Conservation (phyloP, 257 asterid species). For the Jasminum sambac region DNA sequence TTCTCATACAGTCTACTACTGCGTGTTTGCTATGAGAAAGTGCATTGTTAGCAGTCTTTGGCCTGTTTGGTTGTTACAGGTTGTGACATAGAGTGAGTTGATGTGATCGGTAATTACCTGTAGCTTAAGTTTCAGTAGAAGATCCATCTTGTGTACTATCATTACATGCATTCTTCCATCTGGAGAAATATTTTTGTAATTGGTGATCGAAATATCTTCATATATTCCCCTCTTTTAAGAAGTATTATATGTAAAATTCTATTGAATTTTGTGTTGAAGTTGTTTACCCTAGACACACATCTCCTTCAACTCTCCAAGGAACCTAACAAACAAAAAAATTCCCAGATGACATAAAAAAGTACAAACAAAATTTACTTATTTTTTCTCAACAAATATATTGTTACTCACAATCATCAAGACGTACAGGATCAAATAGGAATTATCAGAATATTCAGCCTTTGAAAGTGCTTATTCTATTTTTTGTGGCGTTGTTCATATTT, state of each 20-base stretch:
- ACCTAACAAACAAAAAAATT: background rate
- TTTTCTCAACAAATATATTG: too few species aligned
- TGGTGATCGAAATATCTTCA: background rate
- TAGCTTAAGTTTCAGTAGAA: background rate
- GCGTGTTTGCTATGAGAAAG: background rate
- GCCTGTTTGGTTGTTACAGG: background rate
- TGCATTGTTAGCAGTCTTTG: background rate
- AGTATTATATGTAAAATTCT: too few species aligned
- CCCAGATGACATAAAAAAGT: too few species aligned
- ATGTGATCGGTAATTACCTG: background rate
- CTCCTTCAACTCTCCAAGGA: background rate
- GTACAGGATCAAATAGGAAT: too few species aligned
- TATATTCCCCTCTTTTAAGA: background rate
- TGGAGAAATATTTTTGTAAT: background rate
- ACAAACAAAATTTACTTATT: too few species aligned
- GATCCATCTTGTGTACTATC: background rate
- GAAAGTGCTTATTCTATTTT: background rate
- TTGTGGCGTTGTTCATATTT: background rate
- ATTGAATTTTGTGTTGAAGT: too few species aligned
- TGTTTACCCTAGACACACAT: too few species aligned
- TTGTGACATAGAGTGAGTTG: background rate
- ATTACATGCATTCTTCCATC: background rate
- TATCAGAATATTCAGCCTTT: too few species aligned
- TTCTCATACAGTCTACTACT: background rate
- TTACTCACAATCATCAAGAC: too few species aligned